phyloP scores from a whole-genome alignment of 78 protist species.

The Pigoraptor vietnamica region DNA sequence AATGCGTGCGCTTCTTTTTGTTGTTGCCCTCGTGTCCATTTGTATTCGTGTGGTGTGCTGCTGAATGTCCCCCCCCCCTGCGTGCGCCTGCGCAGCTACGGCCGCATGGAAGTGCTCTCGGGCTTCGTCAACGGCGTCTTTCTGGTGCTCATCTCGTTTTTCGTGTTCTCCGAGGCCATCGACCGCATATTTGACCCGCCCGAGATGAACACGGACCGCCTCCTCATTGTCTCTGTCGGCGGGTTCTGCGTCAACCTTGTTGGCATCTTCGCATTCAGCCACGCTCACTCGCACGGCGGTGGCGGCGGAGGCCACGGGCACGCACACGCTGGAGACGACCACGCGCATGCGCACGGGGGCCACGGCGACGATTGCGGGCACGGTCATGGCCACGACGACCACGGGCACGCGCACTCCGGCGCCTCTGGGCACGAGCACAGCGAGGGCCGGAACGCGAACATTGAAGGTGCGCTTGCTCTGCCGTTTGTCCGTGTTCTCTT shows the following conservation, averaged over 20 bases:
- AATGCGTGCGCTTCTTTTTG: background rate
- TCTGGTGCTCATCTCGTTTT: slow-evolving; percentile 71
- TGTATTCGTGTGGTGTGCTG: background rate
- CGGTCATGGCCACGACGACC: slow-evolving; percentile 25
- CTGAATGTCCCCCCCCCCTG: too few species aligned
- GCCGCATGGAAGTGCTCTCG: slow-evolving; percentile 73
- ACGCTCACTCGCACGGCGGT: slow-evolving; percentile 47
- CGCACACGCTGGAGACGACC: slow-evolving; percentile 23
- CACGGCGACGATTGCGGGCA: background rate
- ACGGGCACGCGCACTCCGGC: slow-evolving; percentile 32
- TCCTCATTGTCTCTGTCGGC: slow-evolving; percentile 76
- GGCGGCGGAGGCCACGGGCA: slow-evolving; percentile 43
- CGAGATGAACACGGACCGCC: slow-evolving; percentile 62
- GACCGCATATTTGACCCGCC: slow-evolving; percentile 78
- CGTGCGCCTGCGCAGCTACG: too few species aligned
- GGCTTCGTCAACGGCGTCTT: slow-evolving; percentile 90
- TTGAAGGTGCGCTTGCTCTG: background rate
- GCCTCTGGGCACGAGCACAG: slow-evolving; percentile 1
- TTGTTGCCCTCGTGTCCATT: background rate
- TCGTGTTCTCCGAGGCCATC: slow-evolving; percentile 76
- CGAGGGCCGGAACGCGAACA: background rate
- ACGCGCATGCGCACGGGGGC: background rate
- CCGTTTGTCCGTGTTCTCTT: too few species aligned
- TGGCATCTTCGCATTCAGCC: slow-evolving; percentile 79
- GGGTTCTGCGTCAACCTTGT: slow-evolving; percentile 89